These are phyloP conservation scores for Rhodotorula kratochvilovae DNA, from an alignment of 768 basidiomycete species.

Conservation along the genomic window DNA sequence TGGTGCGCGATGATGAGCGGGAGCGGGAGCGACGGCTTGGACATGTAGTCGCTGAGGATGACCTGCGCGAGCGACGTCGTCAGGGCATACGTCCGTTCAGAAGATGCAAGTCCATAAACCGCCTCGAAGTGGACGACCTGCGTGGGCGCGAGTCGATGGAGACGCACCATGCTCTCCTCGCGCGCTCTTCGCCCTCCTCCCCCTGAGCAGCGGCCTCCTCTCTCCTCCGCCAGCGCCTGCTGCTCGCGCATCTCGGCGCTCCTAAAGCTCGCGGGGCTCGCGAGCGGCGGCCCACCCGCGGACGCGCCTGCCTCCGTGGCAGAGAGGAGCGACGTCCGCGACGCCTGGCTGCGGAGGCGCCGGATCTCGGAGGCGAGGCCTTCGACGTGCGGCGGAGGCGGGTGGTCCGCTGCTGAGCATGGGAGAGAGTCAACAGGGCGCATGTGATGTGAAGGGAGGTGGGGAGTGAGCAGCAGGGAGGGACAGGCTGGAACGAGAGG, in stretches of 20 bases:
- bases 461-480: too few relatives aligned
- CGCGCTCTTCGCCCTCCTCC: not conserved
- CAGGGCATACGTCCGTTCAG: too few relatives aligned
- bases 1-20: conserved; percentile 63
- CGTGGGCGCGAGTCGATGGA: not conserved
- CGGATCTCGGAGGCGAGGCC: not conserved
- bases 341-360: not conserved
- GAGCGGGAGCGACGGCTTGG: conserved; percentile 63
- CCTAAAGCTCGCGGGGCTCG: not conserved
- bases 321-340: not conserved
- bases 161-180: conserved; percentile 9
- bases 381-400: not conserved
- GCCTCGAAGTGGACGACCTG: too few relatives aligned
- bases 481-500: not conserved
- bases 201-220: conserved; percentile 18
- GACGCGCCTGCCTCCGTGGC: not conserved
- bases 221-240: conserved; percentile 2
- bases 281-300: not conserved
- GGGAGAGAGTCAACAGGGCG: too few relatives aligned
- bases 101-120: not conserved
- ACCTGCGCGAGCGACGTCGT: not conserved
- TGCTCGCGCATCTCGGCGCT: not conserved
- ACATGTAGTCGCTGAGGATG: conserved; percentile 23
- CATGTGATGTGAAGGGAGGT: too few relatives aligned
- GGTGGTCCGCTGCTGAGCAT: not conserved